These are phyloP conservation scores for Taiozyma sp. DNA, from an alignment of 1,139 yeast species.

Conservation along the genomic window DNA sequence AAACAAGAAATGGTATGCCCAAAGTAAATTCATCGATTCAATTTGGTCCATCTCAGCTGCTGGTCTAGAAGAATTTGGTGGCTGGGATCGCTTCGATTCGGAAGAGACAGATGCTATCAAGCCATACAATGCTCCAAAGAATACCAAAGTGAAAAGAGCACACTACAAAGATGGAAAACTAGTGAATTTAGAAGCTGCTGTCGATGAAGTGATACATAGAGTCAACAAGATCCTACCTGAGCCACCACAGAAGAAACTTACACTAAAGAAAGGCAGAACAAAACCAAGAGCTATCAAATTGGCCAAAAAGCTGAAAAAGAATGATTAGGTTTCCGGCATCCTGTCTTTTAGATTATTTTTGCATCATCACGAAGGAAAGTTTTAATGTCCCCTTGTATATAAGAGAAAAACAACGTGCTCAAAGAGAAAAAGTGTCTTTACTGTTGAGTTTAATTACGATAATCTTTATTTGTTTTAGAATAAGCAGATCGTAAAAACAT, in stretches of 20 bases:
- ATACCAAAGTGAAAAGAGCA: constrained; percentile 2
- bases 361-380: background rate
- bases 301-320: background rate
- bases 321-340: background rate
- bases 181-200: background rate
- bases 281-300: constrained; percentile 11
- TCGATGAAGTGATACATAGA: background rate
- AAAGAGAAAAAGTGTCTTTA: background rate
- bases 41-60: constrained; percentile 15
- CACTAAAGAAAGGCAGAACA: constrained; percentile 15
- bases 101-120: constrained; percentile 7
- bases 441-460: background rate
- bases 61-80: constrained; percentile 16
- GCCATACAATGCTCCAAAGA: constrained; percentile 17
- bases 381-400: background rate
- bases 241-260: constrained; percentile 4
- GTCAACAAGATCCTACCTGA: constrained; percentile 4
- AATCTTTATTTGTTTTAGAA: background rate
- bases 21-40: constrained; percentile 2
- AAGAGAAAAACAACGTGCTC: background rate
- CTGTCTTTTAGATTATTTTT: background rate
- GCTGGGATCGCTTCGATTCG: constrained; percentile 19
- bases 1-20: background rate
- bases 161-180: background rate
- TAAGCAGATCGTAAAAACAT: background rate